Conservation (phyloP, 306 rosid genomes). For the Quercus bicolor region DNA sequence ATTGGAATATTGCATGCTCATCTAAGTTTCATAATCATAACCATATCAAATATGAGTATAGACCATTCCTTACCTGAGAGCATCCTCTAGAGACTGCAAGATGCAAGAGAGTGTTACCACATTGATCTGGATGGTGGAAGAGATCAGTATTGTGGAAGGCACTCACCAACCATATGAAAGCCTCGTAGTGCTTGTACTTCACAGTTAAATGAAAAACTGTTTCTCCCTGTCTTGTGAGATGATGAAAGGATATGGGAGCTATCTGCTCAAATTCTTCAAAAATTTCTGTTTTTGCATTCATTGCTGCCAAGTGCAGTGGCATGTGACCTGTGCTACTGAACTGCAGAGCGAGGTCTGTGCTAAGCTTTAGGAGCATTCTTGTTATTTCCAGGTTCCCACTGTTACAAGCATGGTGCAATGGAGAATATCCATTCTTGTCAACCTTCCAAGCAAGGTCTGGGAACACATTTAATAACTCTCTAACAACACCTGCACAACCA, state of each 20-base stretch:
- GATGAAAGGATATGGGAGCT: constrained; percentile 42
- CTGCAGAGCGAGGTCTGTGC: constrained; percentile 34
- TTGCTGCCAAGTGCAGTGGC: constrained; percentile 63
- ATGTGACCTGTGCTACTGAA: constrained; percentile 58
- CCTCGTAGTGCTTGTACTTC: constrained; percentile 47
- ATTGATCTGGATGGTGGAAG: constrained; percentile 43
- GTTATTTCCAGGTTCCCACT: constrained; percentile 46
- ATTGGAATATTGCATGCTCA: too few species aligned
- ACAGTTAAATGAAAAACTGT: constrained; percentile 67
- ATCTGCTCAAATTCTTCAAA: constrained; percentile 37
- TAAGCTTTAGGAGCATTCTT: constrained; percentile 45
- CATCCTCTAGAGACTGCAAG: constrained; percentile 53
- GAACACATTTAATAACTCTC: constrained; percentile 44
- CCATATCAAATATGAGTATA: too few species aligned
- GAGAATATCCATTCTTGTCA: constrained; percentile 53
- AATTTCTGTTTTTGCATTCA: constrained; percentile 45
- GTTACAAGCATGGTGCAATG: constrained; percentile 50
- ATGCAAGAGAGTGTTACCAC: constrained; percentile 55
- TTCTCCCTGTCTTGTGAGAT: constrained; percentile 56
- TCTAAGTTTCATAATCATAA: too few species aligned
- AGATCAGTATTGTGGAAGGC: constrained; percentile 38
- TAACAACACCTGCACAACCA: constrained; percentile 50
- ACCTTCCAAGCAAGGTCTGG: constrained; percentile 33
- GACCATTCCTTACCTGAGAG: constrained; percentile 38
- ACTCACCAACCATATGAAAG: constrained; percentile 47